Evolutionary conservation across 1,139 yeast genomes (phyloP).

Genomic region (Scheffersomyces lignicola): DNA sequence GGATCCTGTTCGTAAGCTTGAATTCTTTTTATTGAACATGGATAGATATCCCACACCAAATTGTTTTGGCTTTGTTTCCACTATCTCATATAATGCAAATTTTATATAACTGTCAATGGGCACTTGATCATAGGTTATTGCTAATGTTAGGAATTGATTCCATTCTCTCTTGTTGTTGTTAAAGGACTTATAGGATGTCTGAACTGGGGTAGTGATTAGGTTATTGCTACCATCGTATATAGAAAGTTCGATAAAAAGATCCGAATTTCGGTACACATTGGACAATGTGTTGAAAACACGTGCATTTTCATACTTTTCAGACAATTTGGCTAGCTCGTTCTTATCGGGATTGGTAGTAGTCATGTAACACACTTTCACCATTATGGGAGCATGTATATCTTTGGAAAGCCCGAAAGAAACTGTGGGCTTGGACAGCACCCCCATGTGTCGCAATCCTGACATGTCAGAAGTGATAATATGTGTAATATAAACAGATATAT

Average conservation of each 20-base stretch:
- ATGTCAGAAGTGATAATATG: no score
- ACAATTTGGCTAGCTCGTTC: slow-evolving; percentile 43
- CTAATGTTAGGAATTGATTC: slow-evolving; percentile 66
- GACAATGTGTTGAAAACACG: slow-evolving; percentile 49
- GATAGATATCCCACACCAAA: slow-evolving; percentile 63
- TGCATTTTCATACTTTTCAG: slow-evolving; percentile 59
- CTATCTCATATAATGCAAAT: slow-evolving; percentile 67
- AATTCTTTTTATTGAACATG: slow-evolving; percentile 50
- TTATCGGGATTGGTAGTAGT: slow-evolving; percentile 15
- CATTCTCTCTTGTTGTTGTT: slow-evolving; percentile 42
- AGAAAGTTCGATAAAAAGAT: slow-evolving; percentile 61
- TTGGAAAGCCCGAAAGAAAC: slow-evolving; percentile 69
- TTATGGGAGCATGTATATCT: slow-evolving; percentile 59
- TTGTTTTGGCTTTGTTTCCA: slow-evolving; percentile 46
- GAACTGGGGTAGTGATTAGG: slow-evolving; percentile 65
- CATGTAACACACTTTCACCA: slow-evolving; percentile 36
- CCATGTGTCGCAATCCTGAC: neutral
- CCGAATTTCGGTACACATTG: slow-evolving; percentile 52
- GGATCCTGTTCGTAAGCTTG: slow-evolving; percentile 37
- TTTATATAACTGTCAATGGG: slow-evolving; percentile 61
- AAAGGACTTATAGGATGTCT: slow-evolving; percentile 65
- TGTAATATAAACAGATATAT: no score
- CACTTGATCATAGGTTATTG: slow-evolving; percentile 69
- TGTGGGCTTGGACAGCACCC: neutral
- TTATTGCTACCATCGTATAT: slow-evolving; percentile 57